Percentiles rank a stretch among this genome's conserved stretches.
Conservation (phyloP, 768 basidiomycete species). For the Tricholoma saponaceum region DNA sequence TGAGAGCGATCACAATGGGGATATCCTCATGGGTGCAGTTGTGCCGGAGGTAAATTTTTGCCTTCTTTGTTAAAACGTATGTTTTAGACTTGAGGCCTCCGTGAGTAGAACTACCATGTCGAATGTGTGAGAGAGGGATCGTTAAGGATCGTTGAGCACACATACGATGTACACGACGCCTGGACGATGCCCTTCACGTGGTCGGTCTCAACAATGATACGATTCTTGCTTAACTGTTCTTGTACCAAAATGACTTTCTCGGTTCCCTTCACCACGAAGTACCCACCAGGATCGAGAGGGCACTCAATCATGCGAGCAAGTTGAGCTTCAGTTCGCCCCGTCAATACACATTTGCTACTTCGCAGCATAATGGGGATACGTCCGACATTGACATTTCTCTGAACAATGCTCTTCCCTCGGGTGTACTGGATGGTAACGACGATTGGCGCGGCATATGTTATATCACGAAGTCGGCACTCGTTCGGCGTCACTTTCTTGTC, state of each 20-base stretch:
- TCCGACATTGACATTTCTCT: conserved; percentile 85
- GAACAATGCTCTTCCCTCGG: conserved; percentile 84
- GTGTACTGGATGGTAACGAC: conserved; percentile 95
- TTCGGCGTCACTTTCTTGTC: conserved; percentile 90
- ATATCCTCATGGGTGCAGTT: conserved; percentile 98
- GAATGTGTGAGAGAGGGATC: not conserved
- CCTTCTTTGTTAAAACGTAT: conserved; percentile 93
- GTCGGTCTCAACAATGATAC: conserved; percentile 98
- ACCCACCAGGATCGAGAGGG: conserved; percentile 98
- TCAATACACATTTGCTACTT: conserved; percentile 91
- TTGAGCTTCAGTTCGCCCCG: conserved; percentile 69
- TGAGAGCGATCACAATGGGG: conserved; percentile 92
- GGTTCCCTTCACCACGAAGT: conserved; percentile 98
- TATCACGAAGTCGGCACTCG: conserved; percentile 94
- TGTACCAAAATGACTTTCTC: conserved; percentile 99
- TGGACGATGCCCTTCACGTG: conserved; percentile 84
- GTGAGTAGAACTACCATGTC: conserved; percentile 60
- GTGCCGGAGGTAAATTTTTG: conserved; percentile 93
- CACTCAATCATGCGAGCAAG: conserved; percentile 96
- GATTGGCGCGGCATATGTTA: conserved; percentile 91
- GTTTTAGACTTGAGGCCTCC: conserved; percentile 94
- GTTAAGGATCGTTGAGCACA: conserved; percentile 11
- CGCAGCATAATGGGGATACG: conserved; percentile 94
- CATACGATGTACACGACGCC: conserved; percentile 95
- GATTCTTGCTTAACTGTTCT: conserved; percentile 97